Conservation (phyloP, 495 filamentous ascomycete genomes). For the Elaphomyces granulatus region DNA sequence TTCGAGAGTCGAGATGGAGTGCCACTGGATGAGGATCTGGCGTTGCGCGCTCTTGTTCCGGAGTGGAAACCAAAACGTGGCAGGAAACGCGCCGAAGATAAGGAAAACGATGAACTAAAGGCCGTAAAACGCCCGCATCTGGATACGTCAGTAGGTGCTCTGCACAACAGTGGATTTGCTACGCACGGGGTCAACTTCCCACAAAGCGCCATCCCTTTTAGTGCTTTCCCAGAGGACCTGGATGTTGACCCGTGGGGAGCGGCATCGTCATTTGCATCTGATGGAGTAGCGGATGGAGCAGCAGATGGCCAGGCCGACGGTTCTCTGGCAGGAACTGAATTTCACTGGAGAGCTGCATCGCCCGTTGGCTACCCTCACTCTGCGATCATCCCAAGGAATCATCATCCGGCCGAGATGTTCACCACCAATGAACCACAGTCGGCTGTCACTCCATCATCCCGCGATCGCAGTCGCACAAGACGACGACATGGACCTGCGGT, state of each 20-base stretch:
- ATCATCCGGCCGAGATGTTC: conserved; percentile 34
- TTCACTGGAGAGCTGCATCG: conserved; percentile 42
- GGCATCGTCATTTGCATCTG: conserved; percentile 20
- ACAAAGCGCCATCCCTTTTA: conserved; percentile 45
- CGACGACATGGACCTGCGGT: conserved; percentile 85
- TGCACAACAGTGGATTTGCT: conserved; percentile 38
- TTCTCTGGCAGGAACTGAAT: conserved; percentile 22
- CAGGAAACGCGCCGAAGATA: conserved; percentile 67
- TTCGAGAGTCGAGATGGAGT: conserved; percentile 73
- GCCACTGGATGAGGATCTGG: conserved; percentile 79
- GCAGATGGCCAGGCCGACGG: conserved; percentile 13
- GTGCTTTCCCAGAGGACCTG: conserved; percentile 43
- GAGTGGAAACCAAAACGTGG: conserved; percentile 85
- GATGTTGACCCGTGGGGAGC: conserved; percentile 43
- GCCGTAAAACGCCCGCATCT: conserved; percentile 49
- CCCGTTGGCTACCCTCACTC: conserved; percentile 62
- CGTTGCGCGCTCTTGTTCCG: conserved; percentile 74
- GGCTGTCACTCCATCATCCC: conserved; percentile 46
- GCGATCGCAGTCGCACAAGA: conserved; percentile 40
- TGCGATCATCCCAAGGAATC: conserved; percentile 52
- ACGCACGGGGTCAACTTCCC: conserved; percentile 37
- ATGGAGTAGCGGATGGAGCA: conserved; percentile 11
- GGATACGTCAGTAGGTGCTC: conserved; percentile 48
- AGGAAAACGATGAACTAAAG: conserved; percentile 42
- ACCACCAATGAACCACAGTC: conserved; percentile 50